Conservation (phyloP, 805 yeast species). For the Wickerhamiella allomyrinae region DNA sequence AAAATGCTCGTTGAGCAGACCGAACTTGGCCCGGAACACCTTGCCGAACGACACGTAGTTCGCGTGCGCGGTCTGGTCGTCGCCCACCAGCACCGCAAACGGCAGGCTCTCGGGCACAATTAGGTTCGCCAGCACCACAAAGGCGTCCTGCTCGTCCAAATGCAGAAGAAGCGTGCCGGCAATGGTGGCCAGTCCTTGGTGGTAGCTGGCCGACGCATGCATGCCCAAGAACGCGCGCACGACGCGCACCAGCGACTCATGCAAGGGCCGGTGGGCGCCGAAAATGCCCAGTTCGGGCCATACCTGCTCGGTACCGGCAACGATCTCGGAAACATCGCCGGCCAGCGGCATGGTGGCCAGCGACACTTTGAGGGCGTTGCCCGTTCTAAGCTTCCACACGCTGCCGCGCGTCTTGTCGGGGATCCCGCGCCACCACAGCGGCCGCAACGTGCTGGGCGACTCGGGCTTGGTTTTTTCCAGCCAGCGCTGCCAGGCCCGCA, state of each 20-base stretch:
- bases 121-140: slow-evolving; percentile 29
- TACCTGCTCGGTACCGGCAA: slow-evolving; percentile 19
- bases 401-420: slow-evolving; percentile 32
- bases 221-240: slow-evolving; percentile 24
- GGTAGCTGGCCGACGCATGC: slow-evolving; percentile 23
- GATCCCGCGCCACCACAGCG: slow-evolving; percentile 48
- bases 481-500: slow-evolving; percentile 29
- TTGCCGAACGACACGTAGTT: slow-evolving; percentile 35
- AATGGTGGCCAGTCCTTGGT: slow-evolving; percentile 27
- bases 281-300: slow-evolving; percentile 30
- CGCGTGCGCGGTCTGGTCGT: slow-evolving; percentile 24
- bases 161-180: slow-evolving; percentile 31
- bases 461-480: slow-evolving; percentile 16
- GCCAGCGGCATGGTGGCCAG: background rate
- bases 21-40: slow-evolving; percentile 32
- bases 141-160: slow-evolving; percentile 28
- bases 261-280: slow-evolving; percentile 24
- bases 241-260: slow-evolving; percentile 24
- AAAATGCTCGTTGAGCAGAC: slow-evolving; percentile 39
- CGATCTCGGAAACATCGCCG: slow-evolving; percentile 4
- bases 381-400: slow-evolving; percentile 39
- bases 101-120: slow-evolving; percentile 24
- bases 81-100: slow-evolving; percentile 22
- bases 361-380: slow-evolving; percentile 18
- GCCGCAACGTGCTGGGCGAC: slow-evolving; percentile 29